Percentiles rank a stretch among this genome's conserved stretches.
Evolutionary conservation across 371 early-diverging fungal species (phyloP).

Genomic region (Actinomucor elegans): DNA sequence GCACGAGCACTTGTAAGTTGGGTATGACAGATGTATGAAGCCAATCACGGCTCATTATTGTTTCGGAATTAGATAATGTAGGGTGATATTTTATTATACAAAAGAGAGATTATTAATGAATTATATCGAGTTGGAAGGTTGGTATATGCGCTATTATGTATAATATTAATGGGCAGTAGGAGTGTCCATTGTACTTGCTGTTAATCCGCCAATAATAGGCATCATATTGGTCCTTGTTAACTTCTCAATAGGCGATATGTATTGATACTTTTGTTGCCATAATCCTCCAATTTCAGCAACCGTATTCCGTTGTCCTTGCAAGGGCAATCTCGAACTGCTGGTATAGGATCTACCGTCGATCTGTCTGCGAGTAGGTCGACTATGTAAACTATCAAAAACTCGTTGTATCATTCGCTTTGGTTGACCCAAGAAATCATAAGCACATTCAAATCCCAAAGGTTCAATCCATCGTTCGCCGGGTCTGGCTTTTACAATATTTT

Average conservation of each 20-base stretch:
- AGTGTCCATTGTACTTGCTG: neutral
- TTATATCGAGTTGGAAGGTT: too few species aligned
- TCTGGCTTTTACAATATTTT: slow-evolving; percentile 10
- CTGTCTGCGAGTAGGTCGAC: slow-evolving; percentile 6
- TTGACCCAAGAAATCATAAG: slow-evolving; percentile 10
- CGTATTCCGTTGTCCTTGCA: neutral
- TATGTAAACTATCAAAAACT: slow-evolving; percentile 12
- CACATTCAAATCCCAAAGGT: slow-evolving; percentile 14
- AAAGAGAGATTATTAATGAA: too few species aligned
- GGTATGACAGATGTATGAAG: too few species aligned
- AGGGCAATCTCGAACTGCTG: neutral
- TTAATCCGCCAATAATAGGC: slow-evolving; percentile 7
- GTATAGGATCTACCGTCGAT: neutral
- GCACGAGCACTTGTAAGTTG: too few species aligned
- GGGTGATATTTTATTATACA: too few species aligned
- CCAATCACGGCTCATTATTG: too few species aligned
- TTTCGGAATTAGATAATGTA: too few species aligned
- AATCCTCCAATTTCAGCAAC: neutral
- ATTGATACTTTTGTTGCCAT: slow-evolving; percentile 4
- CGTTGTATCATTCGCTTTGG: slow-evolving; percentile 8
- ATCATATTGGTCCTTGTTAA: neutral
- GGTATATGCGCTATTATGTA: too few species aligned
- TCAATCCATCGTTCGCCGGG: slow-evolving; percentile 15
- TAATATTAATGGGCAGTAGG: neutral
- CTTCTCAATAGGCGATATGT: neutral